Evolutionary conservation across 2,329 filamentous ascomycete genomes (phyloP).

Genomic region (Aspergillus vadensis): DNA sequence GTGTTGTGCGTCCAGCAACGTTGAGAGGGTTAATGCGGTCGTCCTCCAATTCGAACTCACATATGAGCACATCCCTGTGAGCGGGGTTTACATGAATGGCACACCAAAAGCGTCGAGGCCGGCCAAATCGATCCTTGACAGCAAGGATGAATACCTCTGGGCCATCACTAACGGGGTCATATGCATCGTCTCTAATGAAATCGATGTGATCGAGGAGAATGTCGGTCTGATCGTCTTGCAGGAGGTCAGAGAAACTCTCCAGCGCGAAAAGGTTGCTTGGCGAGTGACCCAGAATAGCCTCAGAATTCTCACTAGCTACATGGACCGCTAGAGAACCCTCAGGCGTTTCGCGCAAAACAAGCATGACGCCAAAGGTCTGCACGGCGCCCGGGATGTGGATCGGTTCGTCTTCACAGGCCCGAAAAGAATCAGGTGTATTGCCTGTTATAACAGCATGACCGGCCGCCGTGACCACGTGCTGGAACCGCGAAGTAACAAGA

Average conservation of each 20-base stretch:
- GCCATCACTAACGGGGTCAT: slow-evolving; percentile 72
- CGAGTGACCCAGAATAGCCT: slow-evolving; percentile 71
- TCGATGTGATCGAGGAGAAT: slow-evolving; percentile 84
- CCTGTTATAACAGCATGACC: slow-evolving; percentile 84
- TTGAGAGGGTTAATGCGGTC: slow-evolving; percentile 61
- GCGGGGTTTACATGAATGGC: slow-evolving; percentile 74
- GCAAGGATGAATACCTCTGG: slow-evolving; percentile 84
- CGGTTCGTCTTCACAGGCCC: slow-evolving; percentile 86
- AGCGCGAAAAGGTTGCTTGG: slow-evolving; percentile 75
- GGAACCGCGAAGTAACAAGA: slow-evolving; percentile 73
- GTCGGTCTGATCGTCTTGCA: slow-evolving; percentile 80
- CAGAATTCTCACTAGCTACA: slow-evolving; percentile 79
- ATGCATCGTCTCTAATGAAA: slow-evolving; percentile 80
- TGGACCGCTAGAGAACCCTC: slow-evolving; percentile 70
- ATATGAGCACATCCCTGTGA: slow-evolving; percentile 73
- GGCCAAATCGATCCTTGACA: slow-evolving; percentile 60
- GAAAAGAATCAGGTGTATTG: slow-evolving; percentile 68
- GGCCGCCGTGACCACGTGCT: slow-evolving; percentile 72
- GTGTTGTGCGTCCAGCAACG: slow-evolving; percentile 21
- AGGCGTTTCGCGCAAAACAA: slow-evolving; percentile 66
- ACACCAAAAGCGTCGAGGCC: slow-evolving; percentile 76
- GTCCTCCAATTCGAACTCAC: slow-evolving; percentile 86
- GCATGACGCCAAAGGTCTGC: slow-evolving; percentile 75
- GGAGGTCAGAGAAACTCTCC: slow-evolving; percentile 76
- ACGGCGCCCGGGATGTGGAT: slow-evolving; percentile 82